Evolutionary conservation across 768 basidiomycete species (phyloP).

Genomic region (Termitomyces sp.): DNA sequence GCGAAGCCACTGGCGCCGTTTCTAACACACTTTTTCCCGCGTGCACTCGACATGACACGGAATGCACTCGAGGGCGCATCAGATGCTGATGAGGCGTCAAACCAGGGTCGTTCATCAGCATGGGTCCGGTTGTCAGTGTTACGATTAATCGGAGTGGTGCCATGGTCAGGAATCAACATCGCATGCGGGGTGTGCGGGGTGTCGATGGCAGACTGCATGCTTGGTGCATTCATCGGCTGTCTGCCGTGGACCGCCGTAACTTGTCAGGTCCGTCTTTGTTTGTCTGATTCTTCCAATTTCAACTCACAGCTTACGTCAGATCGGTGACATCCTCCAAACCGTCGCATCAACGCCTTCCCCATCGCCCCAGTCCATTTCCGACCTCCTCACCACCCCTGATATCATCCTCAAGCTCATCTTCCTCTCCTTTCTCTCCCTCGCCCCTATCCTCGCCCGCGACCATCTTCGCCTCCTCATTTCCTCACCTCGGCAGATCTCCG

Average conservation of each 20-base stretch:
- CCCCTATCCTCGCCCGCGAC: constrained; percentile 80
- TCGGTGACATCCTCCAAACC: constrained; percentile 85
- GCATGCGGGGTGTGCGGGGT: constrained; percentile 93
- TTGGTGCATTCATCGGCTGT: constrained; percentile 82
- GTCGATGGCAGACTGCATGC: constrained; percentile 65
- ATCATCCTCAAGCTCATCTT: constrained; percentile 83
- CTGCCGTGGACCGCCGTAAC: constrained; percentile 92
- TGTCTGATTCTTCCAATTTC: constrained; percentile 17
- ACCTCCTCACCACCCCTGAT: constrained; percentile 78
- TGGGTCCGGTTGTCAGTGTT: constrained; percentile 90
- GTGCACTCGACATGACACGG: constrained; percentile 82
- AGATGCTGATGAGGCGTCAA: constrained; percentile 38
- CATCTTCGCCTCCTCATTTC: constrained; percentile 58
- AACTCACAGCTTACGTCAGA: constrained; percentile 41
- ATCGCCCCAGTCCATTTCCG: constrained; percentile 76
- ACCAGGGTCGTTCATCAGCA: constrained; percentile 39
- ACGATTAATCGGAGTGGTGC: constrained; percentile 88
- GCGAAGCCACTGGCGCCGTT: constrained; percentile 84
- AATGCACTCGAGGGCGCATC: constrained; percentile 72
- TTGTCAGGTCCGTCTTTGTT: constrained; percentile 61
- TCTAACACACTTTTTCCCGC: constrained; percentile 78
- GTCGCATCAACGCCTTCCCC: constrained; percentile 72
- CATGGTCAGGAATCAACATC: constrained; percentile 97
- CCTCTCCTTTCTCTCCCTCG: constrained; percentile 79
- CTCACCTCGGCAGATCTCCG: constrained; percentile 12